Evolutionary conservation across 371 early-diverging fungal species (phyloP), one percentile per base, ranked within the genome.

Genomic region (Apophysomyces trapeziformis): DNA sequence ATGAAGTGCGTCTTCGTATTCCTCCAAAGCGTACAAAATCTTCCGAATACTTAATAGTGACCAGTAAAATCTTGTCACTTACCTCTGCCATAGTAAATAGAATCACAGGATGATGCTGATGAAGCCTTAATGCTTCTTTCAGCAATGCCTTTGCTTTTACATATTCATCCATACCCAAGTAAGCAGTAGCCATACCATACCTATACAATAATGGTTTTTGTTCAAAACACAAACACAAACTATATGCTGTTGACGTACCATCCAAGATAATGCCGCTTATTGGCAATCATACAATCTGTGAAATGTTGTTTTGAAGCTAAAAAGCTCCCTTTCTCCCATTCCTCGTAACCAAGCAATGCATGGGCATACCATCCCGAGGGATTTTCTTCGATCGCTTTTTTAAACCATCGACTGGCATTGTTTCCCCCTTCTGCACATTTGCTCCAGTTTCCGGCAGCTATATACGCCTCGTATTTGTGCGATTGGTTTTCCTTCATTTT

Each of bases 371-470:
- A 71, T 9, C 71, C 67, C 6, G 65, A 54, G 1, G 82, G 76
- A 44, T 77, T 69, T 3, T 64, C 7, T 1, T 76, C 67, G 0
- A 72, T 73, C 4, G 82, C 79, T 38, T 79, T 77, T 65, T 75
- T 68, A 37, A 77, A 82, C 79, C 77, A 79, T 35, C 74, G 60
- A 8, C 57, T 57, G 4, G 82, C 75, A 56, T 79, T 76, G 14
- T 71, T 76, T 7, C 70, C 69, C 1, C 68, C 65, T 16, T 62
- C 65, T 1, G 65, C 69, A 37, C 66, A 67, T 26, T 79, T 82
- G 7, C 71, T 60, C 82, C 79, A 79, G 32, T 82, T 82, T 6
- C 79, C 82, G 5, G 77, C 79, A 5, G 73, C 79, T 56, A 82
- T 74, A 57, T 72, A 79, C 0, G 76, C 75, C 61, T 82, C 82